phyloP scores from a whole-genome alignment of 257 asterid genomes.

The Rauvolfia tetraphylla region DNA sequence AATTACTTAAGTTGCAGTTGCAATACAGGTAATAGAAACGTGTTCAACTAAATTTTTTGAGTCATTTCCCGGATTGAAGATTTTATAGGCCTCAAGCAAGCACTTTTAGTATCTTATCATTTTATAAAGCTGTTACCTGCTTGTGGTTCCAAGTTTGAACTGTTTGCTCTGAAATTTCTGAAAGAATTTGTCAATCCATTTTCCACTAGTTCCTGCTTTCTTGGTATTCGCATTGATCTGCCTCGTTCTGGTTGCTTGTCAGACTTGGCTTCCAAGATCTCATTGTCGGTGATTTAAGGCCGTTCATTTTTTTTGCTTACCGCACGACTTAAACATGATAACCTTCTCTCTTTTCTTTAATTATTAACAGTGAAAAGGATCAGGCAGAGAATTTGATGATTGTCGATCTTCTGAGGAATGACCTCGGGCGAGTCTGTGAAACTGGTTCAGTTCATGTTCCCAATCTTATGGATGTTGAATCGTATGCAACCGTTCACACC shows the following conservation, averaged over 20 bases:
- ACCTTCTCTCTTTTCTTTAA: not conserved
- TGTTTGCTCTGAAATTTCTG: not conserved
- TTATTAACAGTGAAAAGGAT: constrained; percentile 80
- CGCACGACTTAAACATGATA: too few species aligned
- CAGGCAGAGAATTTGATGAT: constrained; percentile 99
- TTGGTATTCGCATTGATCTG: not conserved
- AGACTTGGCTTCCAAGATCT: not conserved
- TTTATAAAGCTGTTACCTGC: too few species aligned
- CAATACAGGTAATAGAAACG: constrained; percentile 56
- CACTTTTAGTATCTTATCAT: not conserved
- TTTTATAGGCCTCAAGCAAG: not conserved
- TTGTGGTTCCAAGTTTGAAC: not conserved
- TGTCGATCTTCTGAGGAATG: constrained; percentile 91
- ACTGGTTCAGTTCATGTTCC: constrained; percentile 95
- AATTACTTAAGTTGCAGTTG: constrained; percentile 59
- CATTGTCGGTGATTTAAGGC: not conserved
- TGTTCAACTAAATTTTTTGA: not conserved
- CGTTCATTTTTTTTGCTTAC: not conserved
- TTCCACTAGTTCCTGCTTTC: not conserved
- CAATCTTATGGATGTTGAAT: constrained; percentile 87
- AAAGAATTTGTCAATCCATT: not conserved
- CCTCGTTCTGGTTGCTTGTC: not conserved
- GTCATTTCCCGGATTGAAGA: not conserved
- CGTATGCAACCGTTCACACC: constrained; percentile 93
- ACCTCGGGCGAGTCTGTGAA: constrained; percentile 96